Evolutionary conservation across 805 yeast genomes (phyloP), one percentile per base, ranked within the genome.

Genomic region (Starmerella kuoi): DNA sequence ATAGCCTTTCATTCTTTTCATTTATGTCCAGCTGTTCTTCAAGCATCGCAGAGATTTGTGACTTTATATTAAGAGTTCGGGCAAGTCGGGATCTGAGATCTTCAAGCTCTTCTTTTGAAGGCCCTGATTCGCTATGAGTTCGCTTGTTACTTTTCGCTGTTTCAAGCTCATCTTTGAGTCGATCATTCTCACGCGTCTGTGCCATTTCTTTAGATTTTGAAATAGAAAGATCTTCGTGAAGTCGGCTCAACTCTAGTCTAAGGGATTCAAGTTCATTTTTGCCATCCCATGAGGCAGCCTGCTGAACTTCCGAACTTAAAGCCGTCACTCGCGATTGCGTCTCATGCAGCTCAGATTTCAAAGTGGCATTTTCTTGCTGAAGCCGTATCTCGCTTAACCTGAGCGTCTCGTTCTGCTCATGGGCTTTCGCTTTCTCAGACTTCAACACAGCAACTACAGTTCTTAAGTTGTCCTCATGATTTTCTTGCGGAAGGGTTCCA

Each of bases 21-120:
- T 36, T 36, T 12, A 36, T 15, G n/a, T 25, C 34, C 6, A 36
- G 24, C 33, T 36, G 39, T 21, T 36, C 39, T 9, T 36, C 39
- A 9, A 36, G 36, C 36, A 36, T 24, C 15, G 39, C 33, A 15
- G 37, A 24, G 9, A 36, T 36, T n/a, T 36, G 39, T 4, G 33
- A 15, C 17, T 35, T 35, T 20, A 14, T n/a, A 19, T 15, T 19
- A 5, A 32, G 6, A 15, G 22, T 18, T n/a, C 35, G 35, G 5
- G 14, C 14, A 23, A 32, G 22, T 7, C 35, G 35, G 5, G 35
- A 15, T n/a, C 21, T 8, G 15, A 32, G 35, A 7, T 32, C 35
- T 23, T 32, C 35, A 6, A 32, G 22, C 22, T 32, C 35, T 23
- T 32, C 35, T 14, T 11, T 11, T 11, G 33, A 15, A n/a, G 8